Conservation (phyloP, 2,329 filamentous ascomycete genomes). For the Alternaria dauci region DNA sequence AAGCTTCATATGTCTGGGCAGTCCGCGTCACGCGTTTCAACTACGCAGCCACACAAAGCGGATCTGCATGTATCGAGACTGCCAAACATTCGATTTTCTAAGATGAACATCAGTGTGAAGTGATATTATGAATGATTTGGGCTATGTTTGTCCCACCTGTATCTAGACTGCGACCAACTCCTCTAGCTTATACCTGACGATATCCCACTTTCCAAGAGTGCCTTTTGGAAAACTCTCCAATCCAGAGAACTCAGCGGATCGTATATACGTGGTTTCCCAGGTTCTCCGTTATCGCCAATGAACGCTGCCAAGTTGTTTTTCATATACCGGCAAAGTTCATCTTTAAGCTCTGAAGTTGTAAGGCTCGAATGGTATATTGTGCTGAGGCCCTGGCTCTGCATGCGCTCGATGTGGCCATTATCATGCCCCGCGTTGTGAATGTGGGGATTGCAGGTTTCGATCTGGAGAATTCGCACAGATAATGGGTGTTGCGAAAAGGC, state of each 20-base stretch:
- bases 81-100: neutral
- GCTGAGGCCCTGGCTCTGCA: slow-evolving; percentile 24
- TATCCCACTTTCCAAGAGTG: neutral
- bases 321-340: slow-evolving; percentile 10
- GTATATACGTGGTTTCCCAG: neutral
- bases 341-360: slow-evolving; percentile 5
- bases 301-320: neutral
- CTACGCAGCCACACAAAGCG: neutral
- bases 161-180: neutral
- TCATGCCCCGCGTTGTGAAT: slow-evolving; percentile 24
- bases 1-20: neutral
- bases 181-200: neutral
- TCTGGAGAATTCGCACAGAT: slow-evolving; percentile 20
- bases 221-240: neutral
- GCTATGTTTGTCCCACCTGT: neutral
- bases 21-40: neutral
- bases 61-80: neutral
- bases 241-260: neutral
- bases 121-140: neutral
- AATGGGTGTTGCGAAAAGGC: neutral
- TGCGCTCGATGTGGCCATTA: slow-evolving; percentile 19
- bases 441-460: slow-evolving; percentile 25
- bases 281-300: neutral
- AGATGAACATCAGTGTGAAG: neutral
- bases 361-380: slow-evolving; percentile 24